Evolutionary conservation across 2,329 filamentous ascomycete genomes (phyloP), one percentile per base, ranked within the genome.

Genomic region (Cercospora zeina): DNA sequence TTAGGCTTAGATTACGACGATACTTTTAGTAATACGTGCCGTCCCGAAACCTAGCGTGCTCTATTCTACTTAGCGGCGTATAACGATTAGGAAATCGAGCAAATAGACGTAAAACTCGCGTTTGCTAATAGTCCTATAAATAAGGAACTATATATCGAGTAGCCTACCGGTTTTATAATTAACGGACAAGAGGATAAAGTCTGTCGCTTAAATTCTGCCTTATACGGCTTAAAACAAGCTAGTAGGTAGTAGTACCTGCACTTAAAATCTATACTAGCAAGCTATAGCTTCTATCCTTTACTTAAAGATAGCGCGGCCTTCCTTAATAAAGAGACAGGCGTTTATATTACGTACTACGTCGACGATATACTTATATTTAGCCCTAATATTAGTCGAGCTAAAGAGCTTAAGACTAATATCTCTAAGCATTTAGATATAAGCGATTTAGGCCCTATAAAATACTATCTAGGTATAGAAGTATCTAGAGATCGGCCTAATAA

Each of bases 41-140:
- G n/a, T n/a, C n/a, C n/a, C n/a, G n/a, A n/a, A n/a, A n/a, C n/a
- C n/a, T n/a, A n/a, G n/a, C n/a, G n/a, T n/a, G n/a, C n/a, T n/a
- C n/a, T n/a, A n/a, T n/a, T n/a, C n/a, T n/a, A n/a, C n/a, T n/a
- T n/a, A n/a, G n/a, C n/a, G n/a, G n/a, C n/a, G n/a, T n/a, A n/a
- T n/a, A n/a, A n/a, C n/a, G n/a, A n/a, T n/a, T n/a, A n/a, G n/a
- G n/a, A n/a, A n/a, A n/a, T n/a, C n/a, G n/a, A n/a, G n/a, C n/a
- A n/a, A n/a, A n/a, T n/a, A n/a, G n/a, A n/a, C n/a, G n/a, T n/a
- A n/a, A n/a, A n/a, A n/a, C n/a, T n/a, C n/a, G n/a, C n/a, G n/a
- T n/a, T n/a, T n/a, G n/a, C n/a, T n/a, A 61, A 61, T 61, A 61
- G 58, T 53, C 24, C 39, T 55, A 61, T 61, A 47, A 27, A 61